phyloP scores from a whole-genome alignment of 257 asterid genomes.

The Solanum virginianum region DNA sequence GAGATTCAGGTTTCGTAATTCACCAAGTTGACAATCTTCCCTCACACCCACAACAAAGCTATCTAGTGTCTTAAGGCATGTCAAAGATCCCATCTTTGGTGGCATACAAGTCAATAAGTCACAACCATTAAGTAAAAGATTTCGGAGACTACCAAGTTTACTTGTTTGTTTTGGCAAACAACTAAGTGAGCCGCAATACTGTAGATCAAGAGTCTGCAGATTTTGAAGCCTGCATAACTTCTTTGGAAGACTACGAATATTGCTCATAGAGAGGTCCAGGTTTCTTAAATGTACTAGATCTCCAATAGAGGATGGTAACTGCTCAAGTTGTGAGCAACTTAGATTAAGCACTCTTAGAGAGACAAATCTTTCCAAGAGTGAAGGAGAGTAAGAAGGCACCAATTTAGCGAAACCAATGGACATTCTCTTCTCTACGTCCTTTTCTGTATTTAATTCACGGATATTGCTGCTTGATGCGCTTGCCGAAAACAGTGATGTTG shows the following conservation, averaged over 20 bases:
- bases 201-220: too few relatives aligned
- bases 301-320: neutral
- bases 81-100: too few relatives aligned
- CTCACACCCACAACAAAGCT: rapidly evolving
- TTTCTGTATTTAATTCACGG: neutral
- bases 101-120: rapidly evolving
- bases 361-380: neutral
- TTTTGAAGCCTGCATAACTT: too few relatives aligned
- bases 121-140: too few relatives aligned
- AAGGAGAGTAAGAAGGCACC: neutral
- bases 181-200: too few relatives aligned
- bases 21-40: neutral
- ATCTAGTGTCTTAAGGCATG: too few relatives aligned
- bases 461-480: neutral
- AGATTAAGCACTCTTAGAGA: neutral
- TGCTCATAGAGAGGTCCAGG: rapidly evolving
- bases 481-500: neutral
- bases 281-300: neutral
- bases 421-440: neutral
- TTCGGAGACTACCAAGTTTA: too few relatives aligned
- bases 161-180: too few relatives aligned
- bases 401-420: neutral
- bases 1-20: neutral
- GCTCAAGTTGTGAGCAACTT: neutral
- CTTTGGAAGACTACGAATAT: too few relatives aligned